phyloP scores from a whole-genome alignment of 1,284 basidiomycete species.

The Ustilago trichophora region DNA sequence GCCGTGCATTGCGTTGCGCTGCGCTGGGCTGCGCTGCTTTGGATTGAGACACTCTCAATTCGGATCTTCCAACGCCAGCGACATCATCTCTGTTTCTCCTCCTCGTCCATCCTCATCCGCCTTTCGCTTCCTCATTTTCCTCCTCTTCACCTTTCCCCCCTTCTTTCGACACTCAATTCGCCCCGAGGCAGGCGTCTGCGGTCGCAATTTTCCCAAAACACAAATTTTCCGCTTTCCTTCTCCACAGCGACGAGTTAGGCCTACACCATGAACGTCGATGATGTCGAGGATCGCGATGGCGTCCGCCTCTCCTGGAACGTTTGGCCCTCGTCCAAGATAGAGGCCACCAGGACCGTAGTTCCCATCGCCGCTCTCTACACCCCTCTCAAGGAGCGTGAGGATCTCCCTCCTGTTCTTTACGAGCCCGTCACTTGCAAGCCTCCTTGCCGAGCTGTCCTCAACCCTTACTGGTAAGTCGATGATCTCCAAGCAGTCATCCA shows the following conservation, averaged over 20 bases:
- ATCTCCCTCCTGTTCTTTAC: conserved; percentile 94
- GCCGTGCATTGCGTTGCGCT: conserved; percentile 18
- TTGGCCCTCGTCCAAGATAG: conserved; percentile 96
- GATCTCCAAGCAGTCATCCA: too few relatives aligned
- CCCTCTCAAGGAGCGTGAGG: conserved; percentile 91
- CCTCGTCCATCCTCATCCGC: conserved; percentile 2
- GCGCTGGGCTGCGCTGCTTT: too few relatives aligned
- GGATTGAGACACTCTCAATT: not conserved
- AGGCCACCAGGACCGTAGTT: conserved; percentile 96
- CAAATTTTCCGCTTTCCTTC: too few relatives aligned
- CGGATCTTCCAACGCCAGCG: conserved; percentile 26
- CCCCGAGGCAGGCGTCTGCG: conserved; percentile 11
- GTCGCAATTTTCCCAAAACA: not conserved
- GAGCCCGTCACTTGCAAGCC: conserved; percentile 99
- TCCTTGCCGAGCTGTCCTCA: conserved; percentile 94
- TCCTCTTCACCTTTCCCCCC: too few relatives aligned
- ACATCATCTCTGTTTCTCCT: conserved; percentile 4
- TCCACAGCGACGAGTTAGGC: too few relatives aligned
- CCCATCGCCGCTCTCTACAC: conserved; percentile 98
- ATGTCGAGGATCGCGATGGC: conserved; percentile 67
- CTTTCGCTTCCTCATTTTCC: conserved; percentile 3
- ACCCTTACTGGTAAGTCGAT: conserved; percentile 82
- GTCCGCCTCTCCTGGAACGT: conserved; percentile 86
- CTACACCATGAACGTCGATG: conserved; percentile 61
- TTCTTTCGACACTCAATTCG: not conserved